Conservation (phyloP, 176 grass and related monocot genomes). For the Phyllostachys edulis region DNA sequence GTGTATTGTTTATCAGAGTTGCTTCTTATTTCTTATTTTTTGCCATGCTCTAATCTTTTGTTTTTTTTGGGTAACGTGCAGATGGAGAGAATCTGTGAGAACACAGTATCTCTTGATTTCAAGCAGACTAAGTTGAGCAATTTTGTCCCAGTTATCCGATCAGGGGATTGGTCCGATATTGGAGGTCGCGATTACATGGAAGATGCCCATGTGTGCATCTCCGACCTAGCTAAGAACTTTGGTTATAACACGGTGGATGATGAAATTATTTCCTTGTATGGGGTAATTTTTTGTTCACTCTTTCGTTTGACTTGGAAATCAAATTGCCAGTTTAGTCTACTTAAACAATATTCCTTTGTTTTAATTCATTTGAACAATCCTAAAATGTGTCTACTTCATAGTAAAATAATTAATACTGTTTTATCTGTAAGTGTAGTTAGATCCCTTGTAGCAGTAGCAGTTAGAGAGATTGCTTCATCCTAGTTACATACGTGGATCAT, state of each 20-base stretch:
- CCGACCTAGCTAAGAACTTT: conserved; percentile 84
- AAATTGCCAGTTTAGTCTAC: neutral
- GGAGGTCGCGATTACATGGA: conserved; percentile 76
- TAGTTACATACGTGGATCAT: neutral
- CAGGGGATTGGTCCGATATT: conserved; percentile 90
- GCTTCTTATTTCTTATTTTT: neutral
- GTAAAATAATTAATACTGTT: neutral
- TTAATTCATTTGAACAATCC: neutral
- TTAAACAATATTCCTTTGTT: neutral
- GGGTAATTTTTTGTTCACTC: conserved; percentile 54
- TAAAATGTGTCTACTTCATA: neutral
- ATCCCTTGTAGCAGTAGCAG: neutral
- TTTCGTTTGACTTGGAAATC: neutral
- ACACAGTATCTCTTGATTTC: conserved; percentile 58
- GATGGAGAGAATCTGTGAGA: conserved; percentile 84
- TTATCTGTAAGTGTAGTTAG: neutral
- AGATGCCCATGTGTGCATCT: conserved; percentile 94
- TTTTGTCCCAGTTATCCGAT: conserved; percentile 64
- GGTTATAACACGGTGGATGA: conserved; percentile 34
- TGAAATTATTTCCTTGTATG: conserved; percentile 84
- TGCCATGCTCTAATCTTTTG: neutral
- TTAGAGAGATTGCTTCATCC: neutral
- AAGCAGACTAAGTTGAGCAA: conserved; percentile 44
- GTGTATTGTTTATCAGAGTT: neutral
- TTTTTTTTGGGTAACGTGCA: conserved; percentile 19